phyloP scores from a whole-genome alignment of 768 basidiomycete genomes.

The Ramaria rubella region DNA sequence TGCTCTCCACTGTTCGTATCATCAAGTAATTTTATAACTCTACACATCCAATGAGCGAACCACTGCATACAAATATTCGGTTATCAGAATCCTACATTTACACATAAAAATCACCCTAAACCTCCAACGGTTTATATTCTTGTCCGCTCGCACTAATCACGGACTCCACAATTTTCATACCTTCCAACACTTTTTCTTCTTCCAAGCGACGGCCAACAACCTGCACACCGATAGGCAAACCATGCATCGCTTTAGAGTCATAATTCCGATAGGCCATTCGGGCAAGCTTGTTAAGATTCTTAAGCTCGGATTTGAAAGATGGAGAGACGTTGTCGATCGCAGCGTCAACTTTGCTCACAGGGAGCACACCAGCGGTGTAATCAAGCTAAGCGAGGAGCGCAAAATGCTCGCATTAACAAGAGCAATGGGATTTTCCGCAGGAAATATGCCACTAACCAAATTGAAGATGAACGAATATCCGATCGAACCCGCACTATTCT shows the following conservation, averaged over 20 bases:
- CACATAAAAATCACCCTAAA: neutral
- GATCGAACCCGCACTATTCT: constrained; percentile 50
- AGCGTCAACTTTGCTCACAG: constrained; percentile 47
- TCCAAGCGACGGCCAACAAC: constrained; percentile 55
- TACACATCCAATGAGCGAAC: too few relatives aligned
- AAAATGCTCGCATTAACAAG: neutral
- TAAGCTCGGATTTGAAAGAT: constrained; percentile 20
- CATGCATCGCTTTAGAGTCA: constrained; percentile 56
- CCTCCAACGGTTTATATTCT: constrained; percentile 4
- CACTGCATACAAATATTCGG: too few relatives aligned
- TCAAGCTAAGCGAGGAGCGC: constrained; percentile 35
- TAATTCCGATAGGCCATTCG: constrained; percentile 46
- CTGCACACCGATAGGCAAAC: constrained; percentile 63
- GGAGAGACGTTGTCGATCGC: constrained; percentile 33
- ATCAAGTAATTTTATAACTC: too few relatives aligned
- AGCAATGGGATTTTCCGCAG: neutral
- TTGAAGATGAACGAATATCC: constrained; percentile 66
- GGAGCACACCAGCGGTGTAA: constrained; percentile 52
- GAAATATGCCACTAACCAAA: constrained; percentile 35
- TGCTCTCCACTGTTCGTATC: too few relatives aligned
- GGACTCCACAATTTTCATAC: constrained; percentile 49
- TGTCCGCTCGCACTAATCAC: constrained; percentile 14
- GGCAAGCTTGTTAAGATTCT: constrained; percentile 38
- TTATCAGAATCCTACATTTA: too few relatives aligned
- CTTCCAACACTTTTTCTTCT: constrained; percentile 68